Conservation (phyloP, 768 basidiomycete species). For the Naematelia encephala region DNA sequence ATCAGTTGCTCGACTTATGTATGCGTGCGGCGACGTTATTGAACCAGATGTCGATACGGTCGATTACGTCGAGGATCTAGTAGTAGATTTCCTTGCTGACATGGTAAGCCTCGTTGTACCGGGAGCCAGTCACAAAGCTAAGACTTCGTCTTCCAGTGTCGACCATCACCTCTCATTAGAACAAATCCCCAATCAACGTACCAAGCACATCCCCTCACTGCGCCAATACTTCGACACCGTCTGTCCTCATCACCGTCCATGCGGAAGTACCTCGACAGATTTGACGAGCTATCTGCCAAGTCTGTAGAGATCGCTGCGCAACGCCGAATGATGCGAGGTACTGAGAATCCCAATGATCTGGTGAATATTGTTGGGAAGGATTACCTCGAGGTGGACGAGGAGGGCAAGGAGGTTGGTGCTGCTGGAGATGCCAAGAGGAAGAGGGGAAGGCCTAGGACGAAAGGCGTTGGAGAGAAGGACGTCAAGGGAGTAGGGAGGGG, state of each 20-base stretch:
- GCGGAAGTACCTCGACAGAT: slow-evolving; percentile 36
- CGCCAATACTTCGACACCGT: slow-evolving; percentile 29
- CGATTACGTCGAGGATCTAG: slow-evolving; percentile 42
- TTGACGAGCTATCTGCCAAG: slow-evolving; percentile 37
- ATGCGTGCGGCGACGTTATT: slow-evolving; percentile 39
- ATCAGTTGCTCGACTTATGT: slow-evolving; percentile 40
- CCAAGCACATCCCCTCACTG: slow-evolving; percentile 19
- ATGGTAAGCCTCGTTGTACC: slow-evolving; percentile 23
- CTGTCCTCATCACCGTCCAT: slow-evolving; percentile 18
- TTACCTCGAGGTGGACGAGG: slow-evolving; percentile 31
- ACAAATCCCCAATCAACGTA: slow-evolving; percentile 10
- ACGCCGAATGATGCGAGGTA: slow-evolving; percentile 15
- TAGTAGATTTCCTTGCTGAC: slow-evolving; percentile 36
- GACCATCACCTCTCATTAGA: slow-evolving; percentile 30
- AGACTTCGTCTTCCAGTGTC: slow-evolving; percentile 24
- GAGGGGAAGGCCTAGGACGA: slow-evolving; percentile 6
- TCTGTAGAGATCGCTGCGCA: slow-evolving; percentile 13
- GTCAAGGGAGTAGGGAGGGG: not conserved
- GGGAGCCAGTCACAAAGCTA: not conserved
- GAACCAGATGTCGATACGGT: slow-evolving; percentile 36
- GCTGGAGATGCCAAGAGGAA: slow-evolving; percentile 3
- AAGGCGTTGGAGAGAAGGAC: not conserved
- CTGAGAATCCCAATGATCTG: slow-evolving; percentile 27
- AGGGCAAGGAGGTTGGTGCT: slow-evolving; percentile 6
- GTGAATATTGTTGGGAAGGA: slow-evolving; percentile 29